Evolutionary conservation across 257 asterid species (phyloP), one percentile per base, ranked within the genome.

Genomic region (Osmanthus fragrans): DNA sequence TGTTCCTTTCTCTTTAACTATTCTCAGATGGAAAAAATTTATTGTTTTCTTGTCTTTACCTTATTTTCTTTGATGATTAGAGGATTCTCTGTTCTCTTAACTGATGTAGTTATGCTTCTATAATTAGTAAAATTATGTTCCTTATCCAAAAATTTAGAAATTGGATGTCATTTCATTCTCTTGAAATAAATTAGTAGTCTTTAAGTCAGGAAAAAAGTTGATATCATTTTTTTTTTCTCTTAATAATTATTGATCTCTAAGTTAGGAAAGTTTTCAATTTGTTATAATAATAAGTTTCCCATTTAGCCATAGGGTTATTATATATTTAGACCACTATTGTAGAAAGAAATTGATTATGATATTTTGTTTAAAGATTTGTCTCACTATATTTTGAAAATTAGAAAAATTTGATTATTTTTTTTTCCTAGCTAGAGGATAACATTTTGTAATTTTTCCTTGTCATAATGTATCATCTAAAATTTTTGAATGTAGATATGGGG

Each of bases 401-500:
- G 21, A 9, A 25, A 58, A 27, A 27, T 4, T 10, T 18, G 33
- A 9, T 19, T 21, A 54, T 23, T 27, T 63, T 12, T 63, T 12
- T 10, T 27, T 1, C 69, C 69, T 63, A 63, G 18, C 16, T 63
- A 63, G 36, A 25, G 36, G 19, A 27, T 25, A 10, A 4, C n/a
- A 25, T 63, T 27, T 58, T 69, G 15, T 36, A 37, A 65, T 68
- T 73, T 58, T 40, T 25, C 36, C 47, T 77, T 80, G 73, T 72
- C 73, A 71, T 85, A 83, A 76, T 83, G 63, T 73, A 81, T 80
- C n/a, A 40, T 79, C 69, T 75, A 72, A 60, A 75, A 79, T 79
- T 66, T 66, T 80, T 77, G 73, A 75, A 32, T 86, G 85, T 84
- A 96, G 99, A 86, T 93, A 93, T 85, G 99, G 99, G 81, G 98